Percentiles rank a stretch among this genome's conserved stretches.
Evolutionary conservation across 2,329 filamentous ascomycete genomes (phyloP).

Genomic region (Colletotrichum musae): DNA sequence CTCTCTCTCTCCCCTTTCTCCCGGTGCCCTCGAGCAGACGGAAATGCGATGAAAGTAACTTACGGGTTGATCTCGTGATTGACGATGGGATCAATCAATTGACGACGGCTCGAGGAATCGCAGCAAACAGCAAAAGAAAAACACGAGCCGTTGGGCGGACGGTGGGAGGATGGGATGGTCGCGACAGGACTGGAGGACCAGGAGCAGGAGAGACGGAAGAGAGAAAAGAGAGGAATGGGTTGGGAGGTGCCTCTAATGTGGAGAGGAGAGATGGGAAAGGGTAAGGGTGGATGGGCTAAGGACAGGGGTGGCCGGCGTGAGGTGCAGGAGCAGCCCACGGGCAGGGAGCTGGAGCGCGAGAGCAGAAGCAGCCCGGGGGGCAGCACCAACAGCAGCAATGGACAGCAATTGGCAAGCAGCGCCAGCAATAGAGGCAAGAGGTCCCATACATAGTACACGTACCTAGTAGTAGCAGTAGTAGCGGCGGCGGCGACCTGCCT

Average conservation of each 20-base stretch:
- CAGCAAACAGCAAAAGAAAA: conserved; percentile 43
- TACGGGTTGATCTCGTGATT: conserved; percentile 19
- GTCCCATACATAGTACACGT: too few species aligned
- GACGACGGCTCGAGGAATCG: conserved; percentile 33
- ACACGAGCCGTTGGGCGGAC: conserved; percentile 40
- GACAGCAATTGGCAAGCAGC: neutral
- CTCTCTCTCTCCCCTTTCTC: conserved; percentile 2
- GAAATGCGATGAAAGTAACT: conserved; percentile 18
- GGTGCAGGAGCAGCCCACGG: conserved; percentile 18
- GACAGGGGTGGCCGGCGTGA: conserved; percentile 35
- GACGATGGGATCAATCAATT: conserved; percentile 32
- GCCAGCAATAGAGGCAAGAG: neutral
- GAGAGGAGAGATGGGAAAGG: conserved; percentile 41
- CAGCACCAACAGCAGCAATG: too few species aligned
- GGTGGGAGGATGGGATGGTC: conserved; percentile 42
- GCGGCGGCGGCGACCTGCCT: neutral
- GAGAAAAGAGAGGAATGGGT: conserved; percentile 44
- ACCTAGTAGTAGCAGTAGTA: too few species aligned
- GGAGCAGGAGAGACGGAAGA: conserved; percentile 40
- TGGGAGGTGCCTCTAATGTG: conserved; percentile 43
- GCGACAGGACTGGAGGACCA: conserved; percentile 40
- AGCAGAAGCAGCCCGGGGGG: neutral
- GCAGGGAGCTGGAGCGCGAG: neutral
- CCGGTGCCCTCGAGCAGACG: neutral
- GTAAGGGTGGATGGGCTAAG: conserved; percentile 39